Conservation (phyloP, 2,329 filamentous ascomycete genomes). For the Aureobasidium sp. region DNA sequence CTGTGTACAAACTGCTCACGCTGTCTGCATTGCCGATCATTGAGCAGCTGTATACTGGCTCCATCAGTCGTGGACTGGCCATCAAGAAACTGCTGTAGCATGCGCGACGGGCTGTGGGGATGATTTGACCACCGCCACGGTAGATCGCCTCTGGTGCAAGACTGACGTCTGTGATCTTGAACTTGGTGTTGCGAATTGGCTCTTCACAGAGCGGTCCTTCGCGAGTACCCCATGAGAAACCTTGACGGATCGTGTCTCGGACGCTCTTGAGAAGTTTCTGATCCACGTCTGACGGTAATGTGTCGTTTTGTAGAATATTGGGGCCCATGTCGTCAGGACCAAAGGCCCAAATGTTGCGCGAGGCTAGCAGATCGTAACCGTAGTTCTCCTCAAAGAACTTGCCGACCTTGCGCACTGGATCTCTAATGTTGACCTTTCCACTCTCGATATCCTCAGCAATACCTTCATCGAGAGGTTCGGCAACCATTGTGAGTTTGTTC, state of each 20-base stretch:
- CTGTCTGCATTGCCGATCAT: constrained; percentile 90
- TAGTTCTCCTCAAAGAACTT: constrained; percentile 98
- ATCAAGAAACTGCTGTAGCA: constrained; percentile 96
- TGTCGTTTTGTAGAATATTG: constrained; percentile 96
- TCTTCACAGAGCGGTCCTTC: constrained; percentile 98
- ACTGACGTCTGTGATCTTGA: constrained; percentile 85
- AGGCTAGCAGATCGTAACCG: constrained; percentile 91
- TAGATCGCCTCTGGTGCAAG: constrained; percentile 87
- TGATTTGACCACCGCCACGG: constrained; percentile 92
- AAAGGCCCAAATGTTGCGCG: constrained; percentile 96
- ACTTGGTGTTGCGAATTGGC: constrained; percentile 96
- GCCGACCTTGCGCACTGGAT: constrained; percentile 84
- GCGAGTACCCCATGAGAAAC: constrained; percentile 91
- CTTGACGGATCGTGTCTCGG: constrained; percentile 86
- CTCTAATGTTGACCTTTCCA: constrained; percentile 81
- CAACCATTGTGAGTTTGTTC: constrained; percentile 98
- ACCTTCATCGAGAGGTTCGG: constrained; percentile 88
- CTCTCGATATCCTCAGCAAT: constrained; percentile 92
- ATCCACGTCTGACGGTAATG: constrained; percentile 86
- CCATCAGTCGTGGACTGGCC: constrained; percentile 93
- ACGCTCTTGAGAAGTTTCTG: constrained; percentile 82
- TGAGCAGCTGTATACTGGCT: constrained; percentile 84
- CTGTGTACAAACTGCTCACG: constrained; percentile 82
- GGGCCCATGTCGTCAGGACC: constrained; percentile 90
- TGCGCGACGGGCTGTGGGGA: constrained; percentile 83